Evolutionary conservation across 1,284 basidiomycete species (phyloP), one percentile per base, ranked within the genome.

Genomic region (Cutaneotrichosporon spelunceum): DNA sequence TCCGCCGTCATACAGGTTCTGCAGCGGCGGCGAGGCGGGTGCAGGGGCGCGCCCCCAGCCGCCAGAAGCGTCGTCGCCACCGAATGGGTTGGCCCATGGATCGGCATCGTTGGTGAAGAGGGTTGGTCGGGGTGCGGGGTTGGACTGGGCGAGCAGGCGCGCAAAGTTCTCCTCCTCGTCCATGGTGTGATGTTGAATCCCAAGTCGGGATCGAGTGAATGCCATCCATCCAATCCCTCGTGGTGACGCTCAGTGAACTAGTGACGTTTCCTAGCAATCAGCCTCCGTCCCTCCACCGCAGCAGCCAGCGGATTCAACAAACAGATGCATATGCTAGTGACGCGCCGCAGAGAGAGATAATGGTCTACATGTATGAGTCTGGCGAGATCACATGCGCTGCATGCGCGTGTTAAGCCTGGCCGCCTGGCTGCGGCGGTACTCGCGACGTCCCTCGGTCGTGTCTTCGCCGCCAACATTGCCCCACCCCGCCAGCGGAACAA

Each of bases 401-500:
- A 78, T 78, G 64, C 77, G 64, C 42, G 74, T 75, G 65, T 70
- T 78, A 66, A 77, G 62, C 67, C 63, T 61, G 8, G 68, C 86
- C 74, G 87, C 87, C 81, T 90, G 87, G 57, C 83, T 82, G 59
- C 84, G 79, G 68, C 91, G 82, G 74, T 91, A 95, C 72, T 93
- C 87, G 59, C 93, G 81, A 56, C 94, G 81, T 47, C 87, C 87
- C 66, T 86, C 86, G 0, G 93, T 97, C 64, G 82, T 81, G 74
- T 99, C 95, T 52, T 65, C 68, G 9, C 79, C 93, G 21, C 81
- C 82, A 2, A 91, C 83, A 63, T 87, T 84, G 3, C 89, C 91
- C 95, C 95, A 99, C 10, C 93, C 93, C 10, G 88, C 85, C 9
- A 99, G 84, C 6, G 95, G 95, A 13, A 98, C 84, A n/a, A 97